Base-by-base conservation (phyloP, 345 rosid genomes). In the Abelmoschus esculentus region DNA sequence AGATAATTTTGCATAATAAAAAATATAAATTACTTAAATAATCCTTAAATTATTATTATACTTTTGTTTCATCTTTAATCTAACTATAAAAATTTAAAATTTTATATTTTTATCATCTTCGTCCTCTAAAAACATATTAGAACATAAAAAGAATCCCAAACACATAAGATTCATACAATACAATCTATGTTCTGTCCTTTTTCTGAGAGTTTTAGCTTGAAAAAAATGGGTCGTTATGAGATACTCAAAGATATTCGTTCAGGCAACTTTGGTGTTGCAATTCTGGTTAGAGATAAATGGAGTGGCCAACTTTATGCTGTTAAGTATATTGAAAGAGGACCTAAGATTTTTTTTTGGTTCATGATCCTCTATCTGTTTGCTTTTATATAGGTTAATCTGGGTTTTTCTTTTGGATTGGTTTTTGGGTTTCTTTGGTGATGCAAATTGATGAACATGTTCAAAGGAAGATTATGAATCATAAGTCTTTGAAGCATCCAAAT, bases 371-470 rank as follows among this genome's bases (percentile, higher is more conserved):
- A 8, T 75, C 46, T 19, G 53, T 73, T 18, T 15, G 59, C 11
- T 28, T 7, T 66, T 26, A 32, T 63, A 28, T 26, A 3, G 4
- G 1, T 12, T 34, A 50, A 28, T 69, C 7, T 61, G 44, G 8
- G 55, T n/a, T 55, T 44, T 19, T 13, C 11, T 2, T 29, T 57
- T 7, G n/a, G 17, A 7, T 53, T 8, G 52, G 15, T 44, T 61
- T 55, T 49, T 1, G 38, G 18, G 63, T 17, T 19, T 58, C 53
- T 3, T 40, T 66, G 68, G 12, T 31, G 3, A 56, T 74, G 56
- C 85, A 90, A 97, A 90, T 93, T 69, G 97, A 93, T 79, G 93
- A 93, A 81, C 91, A 90, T 78, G 97, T 93, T 29, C 96, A 90
- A 72, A 87, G 98, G 76, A 97, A 93, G 86, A 93, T 93, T 70